phyloP scores from a whole-genome alignment of 306 rosid species.

The Vigna nakashimae region DNA sequence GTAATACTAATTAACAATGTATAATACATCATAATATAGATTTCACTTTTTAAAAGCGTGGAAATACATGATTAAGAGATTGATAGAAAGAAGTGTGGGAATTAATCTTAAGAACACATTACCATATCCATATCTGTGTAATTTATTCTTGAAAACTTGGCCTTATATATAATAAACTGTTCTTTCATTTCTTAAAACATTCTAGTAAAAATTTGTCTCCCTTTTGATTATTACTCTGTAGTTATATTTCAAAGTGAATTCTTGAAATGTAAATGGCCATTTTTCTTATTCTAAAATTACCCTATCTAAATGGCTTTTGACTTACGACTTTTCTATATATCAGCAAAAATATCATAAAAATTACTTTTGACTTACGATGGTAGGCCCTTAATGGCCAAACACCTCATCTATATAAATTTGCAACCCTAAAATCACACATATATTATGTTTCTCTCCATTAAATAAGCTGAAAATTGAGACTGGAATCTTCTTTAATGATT shows the following conservation, averaged over 20 bases:
- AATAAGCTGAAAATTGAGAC: slow-evolving; percentile 9
- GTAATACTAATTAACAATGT: neutral
- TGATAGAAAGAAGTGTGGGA: neutral
- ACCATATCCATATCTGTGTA: neutral
- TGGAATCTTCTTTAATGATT: slow-evolving; percentile 9
- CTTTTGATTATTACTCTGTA: too few species aligned
- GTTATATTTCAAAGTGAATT: neutral
- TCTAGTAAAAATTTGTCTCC: too few species aligned
- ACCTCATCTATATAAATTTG: neutral
- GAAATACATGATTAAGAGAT: neutral
- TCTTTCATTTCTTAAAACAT: too few species aligned
- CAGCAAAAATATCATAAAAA: too few species aligned
- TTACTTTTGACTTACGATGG: neutral
- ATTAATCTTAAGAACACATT: neutral
- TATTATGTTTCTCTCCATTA: neutral
- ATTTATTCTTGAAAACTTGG: neutral
- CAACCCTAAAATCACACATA: slow-evolving; percentile 18
- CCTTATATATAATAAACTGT: neutral
- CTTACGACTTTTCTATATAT: too few species aligned
- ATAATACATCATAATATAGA: neutral
- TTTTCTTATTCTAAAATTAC: neutral
- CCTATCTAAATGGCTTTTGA: neutral
- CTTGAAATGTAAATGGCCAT: neutral
- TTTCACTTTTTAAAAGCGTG: neutral
- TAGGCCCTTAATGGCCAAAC: neutral